Percentiles rank a stretch among this genome's conserved stretches.
Evolutionary conservation across 2,329 filamentous ascomycete species (phyloP).

Genomic region (Lasiodiplodia hormozganensis): DNA sequence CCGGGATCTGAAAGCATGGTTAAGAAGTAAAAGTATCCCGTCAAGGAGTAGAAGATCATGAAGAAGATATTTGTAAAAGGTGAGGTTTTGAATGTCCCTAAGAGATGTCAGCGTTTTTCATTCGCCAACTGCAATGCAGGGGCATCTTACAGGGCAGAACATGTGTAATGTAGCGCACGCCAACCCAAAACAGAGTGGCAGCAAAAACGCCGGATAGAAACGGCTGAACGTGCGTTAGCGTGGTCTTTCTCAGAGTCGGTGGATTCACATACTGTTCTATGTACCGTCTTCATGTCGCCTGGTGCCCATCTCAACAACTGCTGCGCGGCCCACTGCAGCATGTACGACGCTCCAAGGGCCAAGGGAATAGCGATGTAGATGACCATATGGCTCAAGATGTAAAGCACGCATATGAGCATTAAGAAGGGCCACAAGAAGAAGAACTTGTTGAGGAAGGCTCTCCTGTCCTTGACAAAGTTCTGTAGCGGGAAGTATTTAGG

Average conservation of each 20-base stretch:
- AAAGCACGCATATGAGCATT: conserved; percentile 73
- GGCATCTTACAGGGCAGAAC: conserved; percentile 71
- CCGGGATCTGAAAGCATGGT: conserved; percentile 91
- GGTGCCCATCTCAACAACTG: conserved; percentile 83
- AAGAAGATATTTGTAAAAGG: conserved; percentile 84
- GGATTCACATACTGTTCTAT: conserved; percentile 78
- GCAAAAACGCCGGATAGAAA: conserved; percentile 95
- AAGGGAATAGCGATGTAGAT: conserved; percentile 79
- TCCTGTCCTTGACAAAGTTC: conserved; percentile 77
- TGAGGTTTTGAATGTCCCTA: conserved; percentile 69
- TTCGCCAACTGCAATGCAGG: conserved; percentile 11
- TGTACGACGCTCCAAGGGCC: conserved; percentile 69
- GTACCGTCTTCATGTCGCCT: conserved; percentile 85
- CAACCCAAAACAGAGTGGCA: conserved; percentile 81
- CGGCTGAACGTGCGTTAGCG: conserved; percentile 61
- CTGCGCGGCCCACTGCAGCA: conserved; percentile 77
- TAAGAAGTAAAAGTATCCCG: conserved; percentile 83
- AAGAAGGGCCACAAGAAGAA: conserved; percentile 89
- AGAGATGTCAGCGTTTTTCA: conserved; percentile 40
- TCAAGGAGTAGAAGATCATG: conserved; percentile 67
- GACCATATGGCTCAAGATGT: conserved; percentile 74
- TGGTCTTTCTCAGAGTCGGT: background rate
- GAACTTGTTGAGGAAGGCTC: conserved; percentile 80
- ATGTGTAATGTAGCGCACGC: conserved; percentile 74
- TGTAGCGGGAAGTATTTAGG: conserved; percentile 76